Base-by-base conservation (phyloP, 129 eudicot genomes). In the Saposhnikovia divaricata region DNA sequence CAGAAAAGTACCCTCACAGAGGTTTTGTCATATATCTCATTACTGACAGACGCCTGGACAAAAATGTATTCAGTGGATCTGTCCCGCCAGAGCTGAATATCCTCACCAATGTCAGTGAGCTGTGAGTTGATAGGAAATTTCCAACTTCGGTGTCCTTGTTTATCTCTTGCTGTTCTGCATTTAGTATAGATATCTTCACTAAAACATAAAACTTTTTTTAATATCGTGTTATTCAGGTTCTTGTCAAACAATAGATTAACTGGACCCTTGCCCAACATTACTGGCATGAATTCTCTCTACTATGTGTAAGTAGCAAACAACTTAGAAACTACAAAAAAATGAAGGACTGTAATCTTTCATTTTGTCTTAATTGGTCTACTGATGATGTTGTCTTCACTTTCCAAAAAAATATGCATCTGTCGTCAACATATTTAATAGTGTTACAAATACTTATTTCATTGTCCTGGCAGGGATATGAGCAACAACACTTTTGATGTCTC, bases 251-350 rank as follows among this genome's bases (percentile, higher is more conserved):
- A 94, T 84, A 81, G 65, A 23, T 82, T 94, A 78, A 80, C 72
- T 82, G 98, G 98, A 80, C 72, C 82, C 18, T 55, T 91, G 75
- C 98, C 98, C 39, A 48, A 94, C 81, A 90, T 94, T 50, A 84
- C 88, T 40, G 92, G 92, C 91, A 88, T 94, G 97, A 78, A 16
- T 78, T 18, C 37, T 72, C 93, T 94, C 80, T 77, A 85, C 80
- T 89, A 90, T 80, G 78, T 92, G 97, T 94, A 90, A 90, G 97
- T 76, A 61, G 48, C 37, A 19, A 27, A 61, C 28, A 4, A 28
- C 37, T n/a, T 14, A 28, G 43, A 19, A 13, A 76, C 47, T 63
- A 27, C 0, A 21, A 2, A 16, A 16, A 28, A 23, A n/a, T 9
- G 69, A 6, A 75, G 38, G 68, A 45, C 47, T 40, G 42, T 74